Evolutionary conservation across 2,329 filamentous ascomycete genomes (phyloP), one percentile per base, ranked within the genome.

Genomic region (Basipetospora chlamydospora): DNA sequence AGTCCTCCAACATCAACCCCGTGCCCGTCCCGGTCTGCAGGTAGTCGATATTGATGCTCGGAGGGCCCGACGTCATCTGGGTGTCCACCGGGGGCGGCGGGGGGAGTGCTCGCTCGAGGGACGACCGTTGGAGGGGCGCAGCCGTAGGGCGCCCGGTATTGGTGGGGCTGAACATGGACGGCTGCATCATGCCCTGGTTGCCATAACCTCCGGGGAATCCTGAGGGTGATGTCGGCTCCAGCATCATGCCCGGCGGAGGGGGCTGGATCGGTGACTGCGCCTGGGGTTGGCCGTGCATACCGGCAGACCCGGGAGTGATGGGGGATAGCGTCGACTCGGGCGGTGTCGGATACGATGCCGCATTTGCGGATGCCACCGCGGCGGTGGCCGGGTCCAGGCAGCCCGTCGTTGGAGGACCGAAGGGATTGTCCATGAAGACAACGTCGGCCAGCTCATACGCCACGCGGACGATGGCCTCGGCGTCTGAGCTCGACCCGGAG

Each of bases 401-500:
- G 15, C 26, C 15, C 6, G 23, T 34, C 16, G 23, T 23, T 3
- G 54, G 53, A 9, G 55, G 53, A 4, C 47, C 43, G 2, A 53
- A 45, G 5, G 53, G 49, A 8, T 47, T 47, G 2, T 49, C 52
- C 29, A 54, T 54, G 39, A 60, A 55, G 33, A 63, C 58, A 22
- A 63, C 60, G 20, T 66, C 61, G 15, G 67, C 70, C 39, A 71
- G 55, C 21, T 72, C 67, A 46, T 73, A 76, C 4, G 73, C 74
- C 36, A 72, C 59, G 37, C 63, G 60, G 10, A 73, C 70, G 30
- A 79, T 63, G 44, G 61, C 64, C 41, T 69, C 61, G 0, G 72
- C 68, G 42, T 74, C 69, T 34, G 68, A 62, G 33, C 64, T 66
- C 23, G 67, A 62, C 26, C 70, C 65, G 5, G 68, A 73, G 47